Conservation (phyloP, 164 flowering plant species). For the Taxillus chinensis region DNA sequence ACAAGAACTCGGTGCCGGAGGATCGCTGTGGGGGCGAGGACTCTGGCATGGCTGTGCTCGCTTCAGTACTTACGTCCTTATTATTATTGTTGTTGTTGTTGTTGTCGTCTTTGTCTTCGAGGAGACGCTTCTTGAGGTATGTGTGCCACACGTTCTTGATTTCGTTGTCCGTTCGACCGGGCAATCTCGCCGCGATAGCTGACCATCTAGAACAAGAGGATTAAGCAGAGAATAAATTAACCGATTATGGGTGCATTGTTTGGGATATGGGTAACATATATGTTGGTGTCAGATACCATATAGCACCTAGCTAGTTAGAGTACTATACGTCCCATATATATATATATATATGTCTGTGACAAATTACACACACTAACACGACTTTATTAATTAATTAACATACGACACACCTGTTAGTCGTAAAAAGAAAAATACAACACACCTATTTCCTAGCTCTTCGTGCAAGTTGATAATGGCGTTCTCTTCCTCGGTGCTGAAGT, state of each 20-base stretch:
- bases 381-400: too few relatives aligned
- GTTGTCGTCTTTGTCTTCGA: constrained; percentile 3
- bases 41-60: background rate
- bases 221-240: background rate
- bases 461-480: constrained; percentile 44
- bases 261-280: too few relatives aligned
- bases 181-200: constrained; percentile 41
- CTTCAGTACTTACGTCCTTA: too few relatives aligned
- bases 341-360: too few relatives aligned
- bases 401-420: too few relatives aligned
- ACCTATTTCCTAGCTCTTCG: constrained; percentile 48
- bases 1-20: constrained; percentile 20
- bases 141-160: constrained; percentile 63
- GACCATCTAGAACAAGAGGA: constrained; percentile 30
- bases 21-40: constrained; percentile 23
- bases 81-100: constrained; percentile 1
- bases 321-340: too few relatives aligned
- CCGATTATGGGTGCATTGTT: too few relatives aligned
- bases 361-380: too few relatives aligned
- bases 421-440: background rate
- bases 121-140: constrained; percentile 36
- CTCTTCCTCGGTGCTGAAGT: constrained; percentile 49
- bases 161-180: constrained; percentile 55
- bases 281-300: too few relatives aligned
- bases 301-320: too few relatives aligned